Evolutionary conservation across 2,329 filamentous ascomycete genomes (phyloP).

Genomic region (Domatiomyces globalis): DNA sequence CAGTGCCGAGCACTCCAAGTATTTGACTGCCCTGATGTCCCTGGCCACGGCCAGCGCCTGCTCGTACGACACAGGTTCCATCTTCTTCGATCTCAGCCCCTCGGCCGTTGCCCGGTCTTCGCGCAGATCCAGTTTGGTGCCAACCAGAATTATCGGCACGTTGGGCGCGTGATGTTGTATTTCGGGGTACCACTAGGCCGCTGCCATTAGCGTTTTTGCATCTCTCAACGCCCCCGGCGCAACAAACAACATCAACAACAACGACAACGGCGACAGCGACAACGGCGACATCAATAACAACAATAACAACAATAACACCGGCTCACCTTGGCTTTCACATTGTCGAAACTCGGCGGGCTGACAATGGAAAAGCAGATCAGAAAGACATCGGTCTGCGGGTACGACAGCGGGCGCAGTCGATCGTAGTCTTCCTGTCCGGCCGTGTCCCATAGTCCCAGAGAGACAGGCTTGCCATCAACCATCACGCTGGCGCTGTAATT

Average conservation of each 20-base stretch:
- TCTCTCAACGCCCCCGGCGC: conserved; percentile 2
- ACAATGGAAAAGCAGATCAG: conserved; percentile 98
- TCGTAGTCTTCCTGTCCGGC: conserved; percentile 98
- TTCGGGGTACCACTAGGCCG: conserved; percentile 80
- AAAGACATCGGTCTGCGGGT: conserved; percentile 97
- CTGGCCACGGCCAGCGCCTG: conserved; percentile 78
- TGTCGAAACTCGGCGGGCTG: conserved; percentile 94
- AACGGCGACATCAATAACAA: too few species aligned
- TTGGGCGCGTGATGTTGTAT: conserved; percentile 93
- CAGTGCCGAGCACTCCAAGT: conserved; percentile 91
- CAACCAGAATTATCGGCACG: conserved; percentile 91
- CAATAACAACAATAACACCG: background rate
- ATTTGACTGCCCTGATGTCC: conserved; percentile 92
- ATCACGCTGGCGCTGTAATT: conserved; percentile 99
- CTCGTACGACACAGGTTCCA: conserved; percentile 93
- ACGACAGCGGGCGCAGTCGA: conserved; percentile 81
- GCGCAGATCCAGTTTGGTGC: conserved; percentile 89
- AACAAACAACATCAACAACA: background rate
- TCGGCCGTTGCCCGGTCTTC: conserved; percentile 75
- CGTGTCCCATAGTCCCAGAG: conserved; percentile 94
- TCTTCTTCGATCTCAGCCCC: conserved; percentile 74
- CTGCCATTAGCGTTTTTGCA: background rate
- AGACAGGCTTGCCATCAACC: conserved; percentile 97
- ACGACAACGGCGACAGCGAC: conserved; percentile 14
- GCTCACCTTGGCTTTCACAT: conserved; percentile 91